Base-by-base conservation (phyloP, 352 stramenopile genomes). In the Pythium rishiriense region DNA sequence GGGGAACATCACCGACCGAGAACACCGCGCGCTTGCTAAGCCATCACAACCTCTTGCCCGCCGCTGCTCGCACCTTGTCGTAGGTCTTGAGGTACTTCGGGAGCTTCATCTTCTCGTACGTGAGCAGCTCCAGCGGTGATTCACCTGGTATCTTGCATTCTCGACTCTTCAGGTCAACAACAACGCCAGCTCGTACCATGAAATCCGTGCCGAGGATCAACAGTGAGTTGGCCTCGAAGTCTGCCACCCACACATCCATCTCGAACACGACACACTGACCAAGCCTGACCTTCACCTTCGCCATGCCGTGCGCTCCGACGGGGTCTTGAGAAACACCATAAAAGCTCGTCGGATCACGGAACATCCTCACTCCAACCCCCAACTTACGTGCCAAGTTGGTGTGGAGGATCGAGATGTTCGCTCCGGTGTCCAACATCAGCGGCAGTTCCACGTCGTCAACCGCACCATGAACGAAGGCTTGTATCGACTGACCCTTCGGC, bases 221-320 rank as follows among this genome's bases (percentile, higher is more conserved):
- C 19, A 71, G n/a, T 19, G 57, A 58, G 14, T 62, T 42, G 2
- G 64, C 64, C 37, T 71, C 64, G 35, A 71, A 71, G 5, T 66
- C 57, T 39, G 43, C 64, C 7, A 71, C 35, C 64, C 57, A 66
- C 15, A 71, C 17, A 4, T 71, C 64, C 50, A 49, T 58, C 51
- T 65, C 63, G 51, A 47, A 70, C 21, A 64, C 54, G 1, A 64
- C 55, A 10, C 5, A 48, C 14, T 19, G 2, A 9, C 63, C 62
- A 21, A 69, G 49, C 17, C 25, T 26, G 4, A 69, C 22, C 55
- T 69, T 69, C 28, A 61, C 55, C 33, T 1, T 60, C 6, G 55
- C 39, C 19, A 42, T 39, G 0, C 62, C 54, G 31, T 57, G 48
- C 6, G 62, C 55, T 3, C 9, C 21, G 17, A 69, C 6, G 7